Evolutionary conservation across 2,329 filamentous ascomycete species (phyloP).

Genomic region (Chrysosporium queenslandicum): DNA sequence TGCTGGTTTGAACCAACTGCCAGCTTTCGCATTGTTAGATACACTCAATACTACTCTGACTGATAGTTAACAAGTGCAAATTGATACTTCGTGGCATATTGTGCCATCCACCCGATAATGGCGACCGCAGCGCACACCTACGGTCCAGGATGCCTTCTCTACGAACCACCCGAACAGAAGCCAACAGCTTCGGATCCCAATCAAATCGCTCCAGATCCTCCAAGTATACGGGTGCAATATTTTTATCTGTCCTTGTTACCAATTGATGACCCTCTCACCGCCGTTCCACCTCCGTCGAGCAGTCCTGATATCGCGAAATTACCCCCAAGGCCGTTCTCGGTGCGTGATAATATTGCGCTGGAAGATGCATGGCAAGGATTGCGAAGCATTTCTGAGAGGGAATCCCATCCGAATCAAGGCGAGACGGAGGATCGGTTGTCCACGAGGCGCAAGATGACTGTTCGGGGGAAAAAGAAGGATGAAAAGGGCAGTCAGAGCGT

Average conservation of each 20-base stretch:
- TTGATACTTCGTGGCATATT: background rate
- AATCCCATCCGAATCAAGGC: background rate
- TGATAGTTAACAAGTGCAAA: background rate
- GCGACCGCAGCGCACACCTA: conserved; percentile 47
- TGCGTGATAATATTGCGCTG: conserved; percentile 66
- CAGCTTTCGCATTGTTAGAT: background rate
- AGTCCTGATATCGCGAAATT: conserved; percentile 45
- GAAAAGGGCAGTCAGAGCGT: background rate
- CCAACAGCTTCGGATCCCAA: conserved; percentile 21
- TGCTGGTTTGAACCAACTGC: background rate
- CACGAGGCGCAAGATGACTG: background rate
- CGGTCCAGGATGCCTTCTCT: conserved; percentile 48
- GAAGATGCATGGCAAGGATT: conserved; percentile 67
- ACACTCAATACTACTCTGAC: background rate
- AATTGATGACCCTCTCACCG: conserved; percentile 79
- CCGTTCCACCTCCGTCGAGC: conserved; percentile 45
- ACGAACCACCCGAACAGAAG: conserved; percentile 23
- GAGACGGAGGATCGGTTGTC: background rate
- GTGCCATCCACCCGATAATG: conserved; percentile 22
- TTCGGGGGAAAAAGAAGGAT: background rate
- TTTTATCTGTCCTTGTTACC: conserved; percentile 76
- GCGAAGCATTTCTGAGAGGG: conserved; percentile 17
- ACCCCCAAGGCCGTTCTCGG: conserved; percentile 66
- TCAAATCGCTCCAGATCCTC: conserved; percentile 41
- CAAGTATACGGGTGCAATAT: conserved; percentile 57